These are phyloP conservation scores for Tritrichomonas foetus DNA, from an alignment of 208 protist species.

Conservation along the genomic window DNA sequence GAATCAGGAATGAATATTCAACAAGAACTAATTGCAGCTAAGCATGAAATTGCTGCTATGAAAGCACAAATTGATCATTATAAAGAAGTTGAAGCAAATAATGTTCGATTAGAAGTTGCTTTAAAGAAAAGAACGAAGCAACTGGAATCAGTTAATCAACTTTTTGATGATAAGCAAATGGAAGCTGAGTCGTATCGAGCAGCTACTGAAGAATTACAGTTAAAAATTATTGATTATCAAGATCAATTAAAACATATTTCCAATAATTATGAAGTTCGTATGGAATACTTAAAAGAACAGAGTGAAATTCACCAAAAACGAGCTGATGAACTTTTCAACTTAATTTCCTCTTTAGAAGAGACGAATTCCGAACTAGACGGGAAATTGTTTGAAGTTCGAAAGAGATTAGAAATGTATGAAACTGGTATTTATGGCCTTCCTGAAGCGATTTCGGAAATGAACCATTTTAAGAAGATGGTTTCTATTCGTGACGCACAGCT, in stretches of 20 bases:
- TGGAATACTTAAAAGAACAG: neutral
- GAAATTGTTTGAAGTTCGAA: neutral
- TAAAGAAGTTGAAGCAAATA: too few relatives aligned
- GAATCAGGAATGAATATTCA: too few relatives aligned
- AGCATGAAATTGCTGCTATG: too few relatives aligned
- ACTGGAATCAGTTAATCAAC: too few relatives aligned
- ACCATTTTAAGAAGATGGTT: neutral
- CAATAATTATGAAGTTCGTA: neutral
- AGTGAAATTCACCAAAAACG: too few relatives aligned
- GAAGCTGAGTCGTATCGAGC: neutral
- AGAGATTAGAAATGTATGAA: neutral
- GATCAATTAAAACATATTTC: neutral
- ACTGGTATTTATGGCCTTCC: neutral
- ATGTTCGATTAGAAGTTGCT: too few relatives aligned
- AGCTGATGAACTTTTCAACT: too few relatives aligned
- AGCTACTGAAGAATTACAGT: neutral
- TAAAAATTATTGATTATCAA: neutral
- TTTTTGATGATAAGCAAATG: neutral
- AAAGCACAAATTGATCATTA: too few relatives aligned
- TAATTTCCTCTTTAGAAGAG: neutral
- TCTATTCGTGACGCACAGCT: neutral
- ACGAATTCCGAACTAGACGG: neutral
- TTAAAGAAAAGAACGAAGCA: too few relatives aligned
- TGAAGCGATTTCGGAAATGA: neutral
- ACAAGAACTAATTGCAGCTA: too few relatives aligned